phyloP scores from a whole-genome alignment of 1,284 basidiomycete genomes.

The Rhodotorula sp. region DNA sequence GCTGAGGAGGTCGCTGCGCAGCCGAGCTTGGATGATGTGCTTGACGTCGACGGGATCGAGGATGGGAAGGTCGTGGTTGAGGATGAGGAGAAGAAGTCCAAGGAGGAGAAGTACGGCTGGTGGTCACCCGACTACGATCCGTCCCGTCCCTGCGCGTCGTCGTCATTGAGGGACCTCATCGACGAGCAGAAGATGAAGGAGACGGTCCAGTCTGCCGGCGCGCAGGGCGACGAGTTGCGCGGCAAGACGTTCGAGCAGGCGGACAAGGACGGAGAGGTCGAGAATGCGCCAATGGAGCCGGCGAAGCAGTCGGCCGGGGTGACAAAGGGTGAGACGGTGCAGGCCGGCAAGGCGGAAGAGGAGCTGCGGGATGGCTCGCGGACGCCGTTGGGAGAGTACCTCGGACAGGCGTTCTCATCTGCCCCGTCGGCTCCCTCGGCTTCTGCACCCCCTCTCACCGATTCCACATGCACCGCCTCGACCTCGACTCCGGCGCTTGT shows the following conservation, averaged over 20 bases:
- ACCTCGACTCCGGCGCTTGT: background rate
- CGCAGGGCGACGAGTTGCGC: constrained; percentile 30
- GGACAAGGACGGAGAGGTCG: constrained; percentile 8
- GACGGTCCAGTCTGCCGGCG: background rate
- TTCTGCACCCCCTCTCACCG: background rate
- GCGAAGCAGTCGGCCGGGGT: no score
- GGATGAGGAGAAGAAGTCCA: background rate
- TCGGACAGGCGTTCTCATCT: constrained; percentile 6
- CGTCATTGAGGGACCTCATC: no score
- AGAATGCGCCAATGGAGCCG: no score
- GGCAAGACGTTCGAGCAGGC: constrained; percentile 7
- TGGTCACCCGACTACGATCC: background rate
- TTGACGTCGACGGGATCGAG: constrained; percentile 23
- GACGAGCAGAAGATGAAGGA: no score
- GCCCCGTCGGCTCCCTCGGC: background rate
- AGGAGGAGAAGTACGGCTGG: background rate
- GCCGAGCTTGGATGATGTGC: constrained; percentile 16
- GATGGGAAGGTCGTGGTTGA: constrained; percentile 16
- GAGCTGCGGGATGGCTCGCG: background rate
- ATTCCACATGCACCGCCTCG: background rate
- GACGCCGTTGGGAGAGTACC: constrained; percentile 11
- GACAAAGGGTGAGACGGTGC: no score
- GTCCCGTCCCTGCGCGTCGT: background rate
- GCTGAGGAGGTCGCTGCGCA: constrained; percentile 23
- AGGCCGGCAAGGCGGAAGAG: no score